Conservation (phyloP, 495 filamentous ascomycete species). For the Neurospora sublineolata region DNA sequence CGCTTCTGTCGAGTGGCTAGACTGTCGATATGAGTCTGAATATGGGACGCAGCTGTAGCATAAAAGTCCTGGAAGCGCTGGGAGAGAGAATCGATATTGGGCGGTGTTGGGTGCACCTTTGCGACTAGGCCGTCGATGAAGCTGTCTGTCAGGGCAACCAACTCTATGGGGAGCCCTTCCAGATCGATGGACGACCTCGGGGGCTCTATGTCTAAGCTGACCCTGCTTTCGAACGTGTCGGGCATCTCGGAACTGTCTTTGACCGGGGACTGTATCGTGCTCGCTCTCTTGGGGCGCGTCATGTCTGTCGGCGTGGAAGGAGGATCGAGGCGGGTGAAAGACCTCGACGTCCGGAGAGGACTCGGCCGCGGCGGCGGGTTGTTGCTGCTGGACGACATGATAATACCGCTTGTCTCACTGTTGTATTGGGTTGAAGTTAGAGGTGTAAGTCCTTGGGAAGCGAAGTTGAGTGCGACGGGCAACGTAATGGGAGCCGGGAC, state of each 20-base stretch:
- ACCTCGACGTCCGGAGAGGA: slow-evolving; percentile 16
- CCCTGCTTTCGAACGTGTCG: slow-evolving; percentile 42
- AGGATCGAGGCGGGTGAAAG: slow-evolving; percentile 16
- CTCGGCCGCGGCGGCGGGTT: slow-evolving; percentile 7
- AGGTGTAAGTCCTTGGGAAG: not conserved
- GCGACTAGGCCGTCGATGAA: slow-evolving; percentile 87
- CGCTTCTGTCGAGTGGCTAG: slow-evolving; percentile 65
- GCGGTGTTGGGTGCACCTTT: slow-evolving; percentile 74
- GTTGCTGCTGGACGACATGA: slow-evolving; percentile 12
- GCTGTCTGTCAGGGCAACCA: slow-evolving; percentile 80
- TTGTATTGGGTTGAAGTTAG: not conserved
- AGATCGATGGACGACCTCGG: slow-evolving; percentile 50
- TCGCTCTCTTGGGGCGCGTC: slow-evolving; percentile 44
- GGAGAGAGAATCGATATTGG: slow-evolving; percentile 73
- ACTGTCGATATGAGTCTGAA: slow-evolving; percentile 75
- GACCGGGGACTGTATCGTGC: slow-evolving; percentile 43
- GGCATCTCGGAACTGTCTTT: slow-evolving; percentile 23
- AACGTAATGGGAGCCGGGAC: not conserved
- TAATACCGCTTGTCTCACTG: slow-evolving; percentile 4
- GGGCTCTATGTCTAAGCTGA: slow-evolving; percentile 42
- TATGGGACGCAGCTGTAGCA: slow-evolving; percentile 65
- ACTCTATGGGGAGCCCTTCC: slow-evolving; percentile 85
- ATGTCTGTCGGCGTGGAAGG: slow-evolving; percentile 9
- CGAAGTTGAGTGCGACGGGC: not conserved
- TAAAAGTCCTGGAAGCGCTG: slow-evolving; percentile 95